A percentile compares a stretch with the other conserved stretches of the same genome.
Conservation (phyloP, 1,284 basidiomycete species). For the Entoloma clypeatum region DNA sequence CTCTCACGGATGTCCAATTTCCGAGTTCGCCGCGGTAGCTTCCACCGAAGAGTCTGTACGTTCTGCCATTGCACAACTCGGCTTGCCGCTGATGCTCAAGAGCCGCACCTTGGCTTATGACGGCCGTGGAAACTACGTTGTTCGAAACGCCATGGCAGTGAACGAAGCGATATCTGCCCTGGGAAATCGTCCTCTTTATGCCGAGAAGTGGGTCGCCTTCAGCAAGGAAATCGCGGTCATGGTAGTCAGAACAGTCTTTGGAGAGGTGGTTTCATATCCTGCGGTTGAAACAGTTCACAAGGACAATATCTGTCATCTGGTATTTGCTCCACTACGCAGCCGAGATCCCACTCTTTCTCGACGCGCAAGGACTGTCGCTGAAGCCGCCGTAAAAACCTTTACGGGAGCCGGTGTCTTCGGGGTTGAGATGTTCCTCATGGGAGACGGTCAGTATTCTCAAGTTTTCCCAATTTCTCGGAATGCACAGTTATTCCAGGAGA, state of each 20-base stretch:
- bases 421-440: constrained; percentile 96
- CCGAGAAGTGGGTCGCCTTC: constrained; percentile 93
- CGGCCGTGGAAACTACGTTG: constrained; percentile 88
- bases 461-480: constrained; percentile 1
- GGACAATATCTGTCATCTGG: constrained; percentile 91
- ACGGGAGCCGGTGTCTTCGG: constrained; percentile 94
- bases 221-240: constrained; percentile 93
- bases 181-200: constrained; percentile 74
- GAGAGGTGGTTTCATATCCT: constrained; percentile 83
- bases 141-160: constrained; percentile 56
- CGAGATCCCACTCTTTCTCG: constrained; percentile 53
- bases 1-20: constrained; percentile 63
- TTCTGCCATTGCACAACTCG: constrained; percentile 54
- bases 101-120: constrained; percentile 94
- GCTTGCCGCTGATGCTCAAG: constrained; percentile 95
- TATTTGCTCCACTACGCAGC: constrained; percentile 80
- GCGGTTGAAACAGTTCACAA: constrained; percentile 96
- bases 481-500: constrained; percentile 45
- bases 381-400: constrained; percentile 78
- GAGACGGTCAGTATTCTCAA: constrained; percentile 55
- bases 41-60: constrained; percentile 54
- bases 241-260: constrained; percentile 82
- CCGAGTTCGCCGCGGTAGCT: constrained; percentile 67
- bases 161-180: constrained; percentile 66
- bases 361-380: constrained; percentile 74